Conservation (phyloP, 345 rosid species). For the Arabis alpina region DNA sequence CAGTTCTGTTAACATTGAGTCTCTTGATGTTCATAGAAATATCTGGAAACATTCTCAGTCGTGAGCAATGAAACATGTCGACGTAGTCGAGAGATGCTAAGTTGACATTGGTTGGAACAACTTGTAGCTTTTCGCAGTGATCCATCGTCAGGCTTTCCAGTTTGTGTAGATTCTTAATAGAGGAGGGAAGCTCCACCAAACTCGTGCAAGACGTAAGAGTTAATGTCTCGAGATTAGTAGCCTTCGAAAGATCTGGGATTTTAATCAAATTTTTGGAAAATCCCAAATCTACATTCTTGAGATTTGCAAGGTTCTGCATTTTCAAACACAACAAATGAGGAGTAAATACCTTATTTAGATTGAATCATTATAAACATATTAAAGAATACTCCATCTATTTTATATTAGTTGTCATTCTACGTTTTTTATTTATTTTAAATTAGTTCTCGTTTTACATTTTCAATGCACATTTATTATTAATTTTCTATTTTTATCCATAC, state of each 20-base stretch:
- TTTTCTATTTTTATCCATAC: no score
- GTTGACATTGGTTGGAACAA: background rate
- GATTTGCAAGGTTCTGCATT: slow-evolving; percentile 23
- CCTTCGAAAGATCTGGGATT: slow-evolving; percentile 30
- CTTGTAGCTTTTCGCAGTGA: background rate
- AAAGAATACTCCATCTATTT: background rate
- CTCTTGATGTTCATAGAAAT: background rate
- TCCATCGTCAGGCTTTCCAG: background rate
- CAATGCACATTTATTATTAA: no score
- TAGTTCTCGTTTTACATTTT: no score
- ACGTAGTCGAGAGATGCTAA: background rate
- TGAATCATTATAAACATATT: no score
- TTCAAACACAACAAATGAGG: background rate
- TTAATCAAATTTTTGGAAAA: background rate
- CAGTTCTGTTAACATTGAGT: background rate
- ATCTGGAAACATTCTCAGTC: slow-evolving; percentile 14
- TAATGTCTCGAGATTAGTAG: slow-evolving; percentile 12
- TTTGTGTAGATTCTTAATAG: background rate
- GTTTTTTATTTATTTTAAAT: no score
- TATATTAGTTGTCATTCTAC: no score
- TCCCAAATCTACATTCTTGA: slow-evolving; percentile 8
- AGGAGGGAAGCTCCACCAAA: slow-evolving; percentile 11
- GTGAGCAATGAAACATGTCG: slow-evolving; percentile 1
- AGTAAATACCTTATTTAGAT: no score
- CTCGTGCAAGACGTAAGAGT: background rate